phyloP scores from a whole-genome alignment of 2,329 filamentous ascomycete species.

The Ophiognomonia clavigignenti-juglandacearum region DNA sequence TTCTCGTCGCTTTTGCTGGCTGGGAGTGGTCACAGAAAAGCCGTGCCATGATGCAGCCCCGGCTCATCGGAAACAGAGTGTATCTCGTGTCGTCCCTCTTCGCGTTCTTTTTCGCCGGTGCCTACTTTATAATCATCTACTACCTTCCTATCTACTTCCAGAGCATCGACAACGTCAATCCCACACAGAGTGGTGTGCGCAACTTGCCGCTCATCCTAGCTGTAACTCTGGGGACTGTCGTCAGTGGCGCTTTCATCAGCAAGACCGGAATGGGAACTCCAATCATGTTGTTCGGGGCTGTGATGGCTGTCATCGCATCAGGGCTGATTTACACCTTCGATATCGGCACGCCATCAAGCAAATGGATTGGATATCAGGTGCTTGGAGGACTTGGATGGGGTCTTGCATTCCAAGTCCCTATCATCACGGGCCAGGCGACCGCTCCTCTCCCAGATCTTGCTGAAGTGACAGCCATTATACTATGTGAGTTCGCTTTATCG shows the following conservation, averaged over 20 bases:
- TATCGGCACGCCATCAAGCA: too few species aligned
- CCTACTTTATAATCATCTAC: constrained; percentile 6
- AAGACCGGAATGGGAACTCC: constrained; percentile 19
- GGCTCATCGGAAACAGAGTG: constrained; percentile 33
- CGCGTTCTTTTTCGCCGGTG: constrained; percentile 33
- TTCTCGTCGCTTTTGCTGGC: constrained; percentile 22
- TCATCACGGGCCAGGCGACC: too few species aligned
- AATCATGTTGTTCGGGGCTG: constrained; percentile 31
- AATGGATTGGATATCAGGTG: too few species aligned
- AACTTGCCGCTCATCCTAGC: constrained; percentile 1
- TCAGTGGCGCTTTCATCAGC: constrained; percentile 27
- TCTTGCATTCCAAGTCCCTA: too few species aligned
- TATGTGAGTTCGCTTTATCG: too few species aligned
- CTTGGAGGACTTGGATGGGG: too few species aligned
- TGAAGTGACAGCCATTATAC: too few species aligned
- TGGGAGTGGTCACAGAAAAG: constrained; percentile 36
- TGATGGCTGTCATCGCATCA: constrained; percentile 27
- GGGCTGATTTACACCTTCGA: constrained; percentile 30
- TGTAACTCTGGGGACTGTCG: not conserved
- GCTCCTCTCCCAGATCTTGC: too few species aligned
- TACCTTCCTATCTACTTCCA: constrained; percentile 8
- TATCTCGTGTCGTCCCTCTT: constrained; percentile 32
- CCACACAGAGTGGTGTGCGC: not conserved
- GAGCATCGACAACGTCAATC: not conserved
- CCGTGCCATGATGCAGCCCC: constrained; percentile 32